phyloP scores from a whole-genome alignment of 345 rosid genomes.

The Tarenaya hassleriana region DNA sequence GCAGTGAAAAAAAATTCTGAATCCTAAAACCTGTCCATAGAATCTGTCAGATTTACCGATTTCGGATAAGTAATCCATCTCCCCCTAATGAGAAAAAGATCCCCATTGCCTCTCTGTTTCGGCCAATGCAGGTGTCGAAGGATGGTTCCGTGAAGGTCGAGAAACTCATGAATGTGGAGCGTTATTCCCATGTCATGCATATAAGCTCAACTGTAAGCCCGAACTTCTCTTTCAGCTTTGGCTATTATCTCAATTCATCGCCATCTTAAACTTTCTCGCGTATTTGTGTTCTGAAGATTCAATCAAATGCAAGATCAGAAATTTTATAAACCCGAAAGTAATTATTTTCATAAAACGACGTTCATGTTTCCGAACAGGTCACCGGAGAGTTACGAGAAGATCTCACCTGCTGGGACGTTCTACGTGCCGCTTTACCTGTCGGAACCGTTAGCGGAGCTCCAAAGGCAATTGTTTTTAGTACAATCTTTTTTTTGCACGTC shows the following conservation, averaged over 20 bases:
- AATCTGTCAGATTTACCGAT: no score
- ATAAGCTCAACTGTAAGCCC: conserved; percentile 72
- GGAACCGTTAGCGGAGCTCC: conserved; percentile 96
- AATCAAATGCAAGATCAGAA: no score
- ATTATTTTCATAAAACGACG: no score
- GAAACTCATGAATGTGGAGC: conserved; percentile 73
- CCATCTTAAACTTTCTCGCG: no score
- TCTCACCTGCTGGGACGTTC: conserved; percentile 70
- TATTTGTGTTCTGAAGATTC: no score
- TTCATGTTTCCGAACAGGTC: conserved; percentile 35
- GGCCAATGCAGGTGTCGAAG: conserved; percentile 45
- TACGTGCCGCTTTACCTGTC: conserved; percentile 83
- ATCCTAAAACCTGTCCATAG: no score
- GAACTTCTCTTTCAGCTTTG: background rate
- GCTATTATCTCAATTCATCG: no score
- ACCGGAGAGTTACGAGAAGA: conserved; percentile 64
- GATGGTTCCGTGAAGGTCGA: conserved; percentile 80
- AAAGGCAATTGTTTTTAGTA: conserved; percentile 38
- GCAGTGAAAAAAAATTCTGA: no score
- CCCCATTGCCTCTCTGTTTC: background rate
- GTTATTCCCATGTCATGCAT: conserved; percentile 96
- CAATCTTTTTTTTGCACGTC: background rate
- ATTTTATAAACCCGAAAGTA: no score
- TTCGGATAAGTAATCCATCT: no score
- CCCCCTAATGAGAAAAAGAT: no score